Base-by-base conservation (phyloP, 306 rosid genomes). In the Rubus idaeus region DNA sequence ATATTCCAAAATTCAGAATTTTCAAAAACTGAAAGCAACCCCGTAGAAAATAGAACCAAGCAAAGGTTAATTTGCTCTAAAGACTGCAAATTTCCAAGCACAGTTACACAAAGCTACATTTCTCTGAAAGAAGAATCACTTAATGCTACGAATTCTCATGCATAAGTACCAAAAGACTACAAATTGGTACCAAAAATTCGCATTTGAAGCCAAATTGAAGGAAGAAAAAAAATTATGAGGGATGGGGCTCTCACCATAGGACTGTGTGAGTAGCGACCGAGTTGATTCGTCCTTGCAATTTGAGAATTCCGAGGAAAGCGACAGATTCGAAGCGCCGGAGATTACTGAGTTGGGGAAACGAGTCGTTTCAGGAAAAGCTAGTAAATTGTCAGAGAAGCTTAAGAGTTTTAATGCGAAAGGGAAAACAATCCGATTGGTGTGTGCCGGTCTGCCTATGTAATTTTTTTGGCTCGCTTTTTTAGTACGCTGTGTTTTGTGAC, bases 211-310 rank as follows among this genome's bases (percentile, higher is more conserved):
- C 17, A 45, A 20, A 13, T 68, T 44, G 73, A 45, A 45, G 0
- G 40, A 13, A 47, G 14, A 47, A 40, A 37, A 47, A 51, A 70
- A 57, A 78, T 26, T 6, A 23, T 12, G 67, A 5, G 52, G 57
- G 66, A 45, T 39, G 75, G 78, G 70, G 73, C 90, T 84, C 75
- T 89, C 72, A 92, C 98, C 97, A 92, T 90, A 92, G 87, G 68
- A 80, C 5, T 68, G 79, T 39, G 45, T 7, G 77, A 75, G 61
- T 63, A 77, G 68, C 13, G 60, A 83, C 56, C 84, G 84, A 89
- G 88, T 89, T 79, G 78, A 85, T 80, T 79, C 88, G 83, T 69
- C 64, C 53, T 75, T 30, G 35, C 35, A 30, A 30, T 30, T 30
- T 30, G 35, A 30, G 35, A 30, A 30, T 30, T 30, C 35, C 35